phyloP scores from a whole-genome alignment of 148 eudicot genomes.

The Rhododendron williamsianum region DNA sequence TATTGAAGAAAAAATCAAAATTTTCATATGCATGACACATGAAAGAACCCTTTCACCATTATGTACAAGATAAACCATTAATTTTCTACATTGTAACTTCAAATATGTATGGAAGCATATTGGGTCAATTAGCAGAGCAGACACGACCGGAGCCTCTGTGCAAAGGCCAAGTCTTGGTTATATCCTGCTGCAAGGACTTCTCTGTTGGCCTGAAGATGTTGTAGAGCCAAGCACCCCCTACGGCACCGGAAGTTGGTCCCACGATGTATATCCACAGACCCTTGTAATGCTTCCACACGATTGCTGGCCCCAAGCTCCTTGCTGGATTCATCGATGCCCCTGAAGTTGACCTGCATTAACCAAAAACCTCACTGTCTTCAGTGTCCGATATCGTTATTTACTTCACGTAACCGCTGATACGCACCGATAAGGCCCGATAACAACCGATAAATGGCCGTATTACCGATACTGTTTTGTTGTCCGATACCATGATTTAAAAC shows the following conservation, averaged over 20 bases:
- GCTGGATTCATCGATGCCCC: conserved; percentile 65
- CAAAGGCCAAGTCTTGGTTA: conserved; percentile 35
- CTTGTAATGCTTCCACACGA: conserved; percentile 30
- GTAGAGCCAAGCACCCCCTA: conserved; percentile 43
- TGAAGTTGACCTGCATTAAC: conserved; percentile 29
- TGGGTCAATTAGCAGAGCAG: background rate
- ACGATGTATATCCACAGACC: conserved; percentile 43
- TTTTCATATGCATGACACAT: too few relatives aligned
- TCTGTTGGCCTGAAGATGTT: conserved; percentile 34
- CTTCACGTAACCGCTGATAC: too few relatives aligned
- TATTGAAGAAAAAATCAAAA: too few relatives aligned
- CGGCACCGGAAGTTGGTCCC: conserved; percentile 37
- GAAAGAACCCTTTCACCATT: too few relatives aligned
- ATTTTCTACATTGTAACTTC: too few relatives aligned
- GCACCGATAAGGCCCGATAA: too few relatives aligned
- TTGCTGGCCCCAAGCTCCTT: conserved; percentile 49
- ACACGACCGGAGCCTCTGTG: conserved; percentile 16
- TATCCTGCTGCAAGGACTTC: conserved; percentile 33
- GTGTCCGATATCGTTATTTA: too few relatives aligned
- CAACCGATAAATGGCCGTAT: background rate
- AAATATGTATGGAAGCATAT: background rate
- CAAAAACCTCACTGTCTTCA: background rate
- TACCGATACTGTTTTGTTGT: too few relatives aligned
- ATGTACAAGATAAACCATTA: too few relatives aligned
- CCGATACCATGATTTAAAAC: background rate